These are phyloP conservation scores for Malus sieversii DNA, from an alignment of 306 rosid species.

Conservation along the genomic window DNA sequence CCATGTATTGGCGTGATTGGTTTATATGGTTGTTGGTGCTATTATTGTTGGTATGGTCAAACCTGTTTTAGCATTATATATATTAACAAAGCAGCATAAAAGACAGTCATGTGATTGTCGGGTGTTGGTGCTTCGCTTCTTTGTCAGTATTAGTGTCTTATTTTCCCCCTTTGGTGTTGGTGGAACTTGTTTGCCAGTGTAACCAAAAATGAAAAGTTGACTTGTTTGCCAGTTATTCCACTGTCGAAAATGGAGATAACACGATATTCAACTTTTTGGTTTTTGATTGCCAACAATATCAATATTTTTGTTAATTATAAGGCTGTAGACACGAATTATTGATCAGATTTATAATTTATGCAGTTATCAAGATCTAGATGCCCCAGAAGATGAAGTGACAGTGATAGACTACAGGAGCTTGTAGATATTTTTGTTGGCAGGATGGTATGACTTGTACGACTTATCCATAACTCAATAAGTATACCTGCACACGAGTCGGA, in stretches of 20 bases:
- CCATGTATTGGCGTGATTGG: neutral
- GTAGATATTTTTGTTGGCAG: slow-evolving; percentile 26
- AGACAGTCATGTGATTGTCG: neutral
- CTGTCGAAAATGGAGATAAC: neutral
- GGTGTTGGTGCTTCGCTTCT: neutral
- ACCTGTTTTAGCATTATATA: neutral
- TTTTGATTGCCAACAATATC: neutral
- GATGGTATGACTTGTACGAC: neutral
- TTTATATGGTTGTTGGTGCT: neutral
- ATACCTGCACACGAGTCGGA: no score
- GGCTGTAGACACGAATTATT: neutral
- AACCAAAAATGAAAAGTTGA: no score
- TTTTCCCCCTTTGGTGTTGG: neutral
- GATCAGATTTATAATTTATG: slow-evolving; percentile 4
- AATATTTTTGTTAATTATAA: neutral
- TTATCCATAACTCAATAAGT: no score
- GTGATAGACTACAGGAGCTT: slow-evolving; percentile 98
- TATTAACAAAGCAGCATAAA: neutral
- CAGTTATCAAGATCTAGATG: slow-evolving; percentile 98
- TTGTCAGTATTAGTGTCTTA: neutral
- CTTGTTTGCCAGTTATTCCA: neutral
- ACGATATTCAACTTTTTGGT: neutral
- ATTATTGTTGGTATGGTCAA: neutral
- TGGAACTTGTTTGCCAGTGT: no score
- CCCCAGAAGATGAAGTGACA: slow-evolving; percentile 93